These are phyloP conservation scores for Copromyces sp. DNA, from an alignment of 495 filamentous ascomycete genomes.

Conservation along the genomic window DNA sequence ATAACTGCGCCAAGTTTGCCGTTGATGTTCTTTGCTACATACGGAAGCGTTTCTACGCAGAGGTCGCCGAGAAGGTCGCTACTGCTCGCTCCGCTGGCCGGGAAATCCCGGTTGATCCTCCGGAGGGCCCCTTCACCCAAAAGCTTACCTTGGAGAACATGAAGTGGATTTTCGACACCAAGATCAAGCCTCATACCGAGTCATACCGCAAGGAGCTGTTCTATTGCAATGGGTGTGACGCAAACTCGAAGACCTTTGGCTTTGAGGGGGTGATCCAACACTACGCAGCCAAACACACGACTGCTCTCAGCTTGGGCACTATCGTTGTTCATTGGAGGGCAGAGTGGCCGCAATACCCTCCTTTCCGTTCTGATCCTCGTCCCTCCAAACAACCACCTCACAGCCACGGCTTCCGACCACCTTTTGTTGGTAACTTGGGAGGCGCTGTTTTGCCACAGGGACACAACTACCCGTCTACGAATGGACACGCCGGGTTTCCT, in stretches of 20 bases:
- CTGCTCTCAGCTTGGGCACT: slow-evolving; percentile 52
- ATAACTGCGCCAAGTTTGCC: slow-evolving; percentile 54
- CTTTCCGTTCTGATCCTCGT: slow-evolving; percentile 51
- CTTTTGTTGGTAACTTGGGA: background rate
- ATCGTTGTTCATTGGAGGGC: slow-evolving; percentile 65
- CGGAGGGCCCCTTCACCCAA: slow-evolving; percentile 43
- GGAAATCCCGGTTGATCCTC: slow-evolving; percentile 31
- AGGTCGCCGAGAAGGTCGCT: slow-evolving; percentile 40
- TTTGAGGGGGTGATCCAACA: slow-evolving; percentile 74
- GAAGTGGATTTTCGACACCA: slow-evolving; percentile 73
- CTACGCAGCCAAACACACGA: slow-evolving; percentile 71
- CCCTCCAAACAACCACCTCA: slow-evolving; percentile 18
- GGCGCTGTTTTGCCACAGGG: slow-evolving; percentile 8
- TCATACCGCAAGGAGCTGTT: slow-evolving; percentile 56
- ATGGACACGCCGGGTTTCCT: slow-evolving; percentile 12
- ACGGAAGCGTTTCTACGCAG: slow-evolving; percentile 50
- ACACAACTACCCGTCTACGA: slow-evolving; percentile 26
- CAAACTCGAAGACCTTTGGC: slow-evolving; percentile 51
- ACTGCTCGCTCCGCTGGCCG: slow-evolving; percentile 33
- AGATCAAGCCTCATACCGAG: slow-evolving; percentile 58
- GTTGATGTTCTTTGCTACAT: slow-evolving; percentile 54
- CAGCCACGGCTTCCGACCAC: background rate
- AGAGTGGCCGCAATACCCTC: slow-evolving; percentile 66
- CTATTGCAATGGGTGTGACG: slow-evolving; percentile 58
- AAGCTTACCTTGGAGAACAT: slow-evolving; percentile 70